Base-by-base conservation (phyloP, 2,329 filamentous ascomycete genomes). In the Rhinocladiella mackenziei region DNA sequence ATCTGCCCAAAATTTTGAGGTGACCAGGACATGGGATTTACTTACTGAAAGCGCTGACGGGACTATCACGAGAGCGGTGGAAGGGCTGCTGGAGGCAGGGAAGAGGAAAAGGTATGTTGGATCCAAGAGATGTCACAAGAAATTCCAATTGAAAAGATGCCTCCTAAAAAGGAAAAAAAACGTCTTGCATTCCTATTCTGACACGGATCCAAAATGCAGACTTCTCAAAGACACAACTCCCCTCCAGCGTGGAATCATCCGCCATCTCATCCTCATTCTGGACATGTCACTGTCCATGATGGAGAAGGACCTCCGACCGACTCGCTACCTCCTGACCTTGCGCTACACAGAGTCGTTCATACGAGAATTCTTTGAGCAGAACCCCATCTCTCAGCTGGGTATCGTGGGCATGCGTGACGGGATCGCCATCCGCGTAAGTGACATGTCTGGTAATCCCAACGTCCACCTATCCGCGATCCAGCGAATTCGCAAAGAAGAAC, bases 351-450 rank as follows among this genome's bases (percentile, higher is more conserved):
- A 84, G 53, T 84, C 89, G 45, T 98, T 97, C 65, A 84, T 97
- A 36, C 78, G 83, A 47, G 91, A 96, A 64, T 98, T 88, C 68
- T 98, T 97, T 62, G 92, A 97, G 67, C 92, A 98, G 67, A 98
- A 98, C 60, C 92, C 92, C 8, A 97, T 98, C 55, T 94, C 89
- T 7, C 92, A 98, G 67, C 78, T 98, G 44, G 89, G 86, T 17
- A 84, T 98, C 20, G 73, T 98, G 28, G 91, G 86, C 38, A 95
- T 97, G 86, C 80, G 86, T 50, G 92, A 97, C 63, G 92, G 92
- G 11, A 74, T 97, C 11, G 89, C 89, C 2, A 73, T 94, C 17
- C 75, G 86, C 28, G 78, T 98, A 52, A 92, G 85, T 61, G 87
- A 95, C 60, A 83, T 97, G 73, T 84, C 85, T 43, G 92, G 92